Percentiles rank a stretch among this genome's conserved stretches.
Conservation (phyloP, 1,284 basidiomycete genomes). For the Flammula alnicola region DNA sequence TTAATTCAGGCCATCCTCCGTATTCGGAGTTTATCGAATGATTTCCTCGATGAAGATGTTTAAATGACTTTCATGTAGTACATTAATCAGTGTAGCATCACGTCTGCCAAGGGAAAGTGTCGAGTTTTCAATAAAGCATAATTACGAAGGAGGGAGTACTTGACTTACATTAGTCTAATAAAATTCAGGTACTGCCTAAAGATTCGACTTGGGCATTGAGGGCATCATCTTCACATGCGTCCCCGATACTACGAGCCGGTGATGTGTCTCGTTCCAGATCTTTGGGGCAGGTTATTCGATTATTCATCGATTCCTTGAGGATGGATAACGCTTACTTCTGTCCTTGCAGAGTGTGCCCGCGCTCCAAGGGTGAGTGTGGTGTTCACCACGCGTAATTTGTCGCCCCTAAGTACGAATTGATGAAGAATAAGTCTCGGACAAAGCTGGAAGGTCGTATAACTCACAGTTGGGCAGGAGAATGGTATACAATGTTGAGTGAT, state of each 20-base stretch:
- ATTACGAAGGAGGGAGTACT: too few relatives aligned
- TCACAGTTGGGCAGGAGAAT: conserved; percentile 54
- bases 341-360: conserved; percentile 45
- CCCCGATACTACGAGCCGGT: conserved; percentile 56
- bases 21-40: too few relatives aligned
- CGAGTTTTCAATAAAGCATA: too few relatives aligned
- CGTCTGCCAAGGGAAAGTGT: too few relatives aligned
- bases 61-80: too few relatives aligned
- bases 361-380: conserved; percentile 49
- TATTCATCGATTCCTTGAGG: conserved; percentile 1
- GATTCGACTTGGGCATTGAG: conserved; percentile 7
- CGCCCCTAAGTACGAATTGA: conserved; percentile 41
- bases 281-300: conserved; percentile 24
- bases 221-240: conserved; percentile 56
- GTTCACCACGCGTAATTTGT: conserved; percentile 50
- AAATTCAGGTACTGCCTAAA: not conserved
- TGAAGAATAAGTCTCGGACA: not conserved
- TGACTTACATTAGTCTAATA: too few relatives aligned
- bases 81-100: too few relatives aligned
- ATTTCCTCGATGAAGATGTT: too few relatives aligned
- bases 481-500: conserved; percentile 52
- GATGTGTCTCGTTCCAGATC: conserved; percentile 60
- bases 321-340: conserved; percentile 44
- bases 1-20: too few relatives aligned
- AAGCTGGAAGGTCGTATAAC: conserved; percentile 32